Base-by-base conservation (phyloP, 768 basidiomycete genomes). In the Tulasnella sp. region DNA sequence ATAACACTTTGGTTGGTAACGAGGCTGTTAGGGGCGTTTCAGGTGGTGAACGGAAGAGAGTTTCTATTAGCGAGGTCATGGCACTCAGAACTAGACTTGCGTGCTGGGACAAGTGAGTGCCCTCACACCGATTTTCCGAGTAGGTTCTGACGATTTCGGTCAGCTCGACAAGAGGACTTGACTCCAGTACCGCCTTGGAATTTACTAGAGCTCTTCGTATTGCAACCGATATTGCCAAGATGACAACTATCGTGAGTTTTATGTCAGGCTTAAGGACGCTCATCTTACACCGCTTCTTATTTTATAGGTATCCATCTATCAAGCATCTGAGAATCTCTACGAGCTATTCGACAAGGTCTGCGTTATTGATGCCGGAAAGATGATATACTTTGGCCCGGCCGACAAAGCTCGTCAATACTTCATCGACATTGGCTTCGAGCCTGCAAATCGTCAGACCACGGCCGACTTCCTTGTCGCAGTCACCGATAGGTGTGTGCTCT, bases 291-390 rank as follows among this genome's bases (percentile, higher is more conserved):
- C n/a, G n/a, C n/a, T n/a, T n/a, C n/a, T n/a, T n/a, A n/a, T n/a
- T n/a, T n/a, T n/a, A n/a, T n/a, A n/a, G n/a, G n/a, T n/a, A n/a
- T 81, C 84, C 0, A 75, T 91, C 32, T 89, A 91, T 64, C 88
- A 91, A 64, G 87, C n/a, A n/a, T n/a, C n/a, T n/a, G n/a, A n/a
- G n/a, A n/a, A n/a, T n/a, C n/a, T n/a, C n/a, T n/a, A n/a, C n/a
- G n/a, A n/a, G n/a, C n/a, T n/a, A n/a, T n/a, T n/a, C 61, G 89
- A 92, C 70, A 85, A 90, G 64, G 81, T 88, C 29, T 78, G 81
- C 61, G 75, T 88, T 31, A 72, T 90, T 59, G 75, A 81, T 64
- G 80, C 80, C 53, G 82, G 84, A 3, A 67, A 70, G 31, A 79
- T 81, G 72, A 77, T 76, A 24, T 90, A 81, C 67, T 88, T 75